Evolutionary conservation across 2,329 filamentous ascomycete species (phyloP), one percentile per base, ranked within the genome.

Genomic region (Colletotrichum magnum): DNA sequence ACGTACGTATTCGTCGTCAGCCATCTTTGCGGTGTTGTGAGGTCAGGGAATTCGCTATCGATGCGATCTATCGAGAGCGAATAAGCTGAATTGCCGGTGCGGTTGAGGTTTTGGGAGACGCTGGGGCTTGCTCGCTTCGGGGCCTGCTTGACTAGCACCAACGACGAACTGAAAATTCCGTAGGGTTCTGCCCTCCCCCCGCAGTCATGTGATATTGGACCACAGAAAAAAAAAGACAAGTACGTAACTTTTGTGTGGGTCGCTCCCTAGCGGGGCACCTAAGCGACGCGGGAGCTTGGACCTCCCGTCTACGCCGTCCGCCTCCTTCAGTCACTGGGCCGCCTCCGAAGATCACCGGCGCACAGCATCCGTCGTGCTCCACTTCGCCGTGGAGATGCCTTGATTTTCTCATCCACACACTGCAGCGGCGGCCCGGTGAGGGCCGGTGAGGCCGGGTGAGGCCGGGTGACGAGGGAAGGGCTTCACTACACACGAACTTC

Each of bases 1-100:
- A 93, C 93, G 85, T 89, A 95, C 93, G 88, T 96, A 96, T 88
- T 94, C 92, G 79, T 85, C 82, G 89, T 95, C 93, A 91, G 93
- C 93, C 93, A 95, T 95, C 87, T 79, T 87, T 82, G 82, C 83
- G 84, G 81, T 85, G 77, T 64, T 78, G 79, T 74, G 77, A 77
- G 78, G 77, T 75, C 76, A 72, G 77, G 76, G 77, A 77, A 80
- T 81, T 83, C 80, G 81, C 82, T 81, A 78, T 83, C 81, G 80
- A 81, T 79, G 78, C 74, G 74, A 72, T 76, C 74, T 76, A 73
- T 83, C 81, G 82, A 81, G 79, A 76, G 78, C 81, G 80, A 83
- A 81, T 79, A 76, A 79, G 74, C 71, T 72, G 71, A 71, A 71
- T 60, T 72, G 63, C 58, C 70, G 63, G 69, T 68, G 65, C 47